Evolutionary conservation across 352 stramenopile genomes (phyloP).

Genomic region (Thalassiosira hispida): DNA sequence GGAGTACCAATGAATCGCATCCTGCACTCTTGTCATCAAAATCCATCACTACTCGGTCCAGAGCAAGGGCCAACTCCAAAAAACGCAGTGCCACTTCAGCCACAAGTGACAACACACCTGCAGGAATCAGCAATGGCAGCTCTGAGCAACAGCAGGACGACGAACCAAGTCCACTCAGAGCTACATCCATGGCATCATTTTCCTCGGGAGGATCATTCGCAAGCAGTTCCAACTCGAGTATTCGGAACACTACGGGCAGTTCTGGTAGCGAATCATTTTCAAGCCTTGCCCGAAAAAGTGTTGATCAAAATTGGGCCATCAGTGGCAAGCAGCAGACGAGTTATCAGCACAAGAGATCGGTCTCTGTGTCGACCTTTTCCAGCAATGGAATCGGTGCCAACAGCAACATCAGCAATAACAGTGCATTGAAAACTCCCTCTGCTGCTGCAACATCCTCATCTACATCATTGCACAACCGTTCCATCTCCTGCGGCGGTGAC

Average conservation of each 20-base stretch:
- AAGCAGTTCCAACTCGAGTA: conserved; percentile 4
- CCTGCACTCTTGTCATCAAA: neutral
- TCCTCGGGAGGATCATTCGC: conserved; percentile 16
- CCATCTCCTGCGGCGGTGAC: neutral
- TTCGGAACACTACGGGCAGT: neutral
- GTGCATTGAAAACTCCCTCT: neutral
- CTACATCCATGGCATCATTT: conserved; percentile 9
- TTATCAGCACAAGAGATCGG: conserved; percentile 6
- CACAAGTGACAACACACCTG: neutral
- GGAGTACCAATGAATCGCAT: conserved; percentile 1
- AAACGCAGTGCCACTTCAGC: conserved; percentile 34
- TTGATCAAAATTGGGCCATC: conserved; percentile 3
- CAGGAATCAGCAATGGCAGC: too few species aligned
- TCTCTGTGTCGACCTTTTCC: neutral
- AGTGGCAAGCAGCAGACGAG: neutral
- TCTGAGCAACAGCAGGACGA: neutral
- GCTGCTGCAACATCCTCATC: neutral
- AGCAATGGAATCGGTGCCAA: neutral
- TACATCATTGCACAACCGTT: neutral
- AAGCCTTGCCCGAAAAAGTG: conserved; percentile 14
- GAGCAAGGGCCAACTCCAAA: conserved; percentile 15
- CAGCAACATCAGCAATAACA: neutral
- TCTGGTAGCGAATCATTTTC: conserved; percentile 34
- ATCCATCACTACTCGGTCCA: neutral
- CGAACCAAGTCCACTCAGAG: conserved; percentile 31